These are phyloP conservation scores for Leishmania amazonensis DNA, from an alignment of 208 protist genomes.

Conservation along the genomic window DNA sequence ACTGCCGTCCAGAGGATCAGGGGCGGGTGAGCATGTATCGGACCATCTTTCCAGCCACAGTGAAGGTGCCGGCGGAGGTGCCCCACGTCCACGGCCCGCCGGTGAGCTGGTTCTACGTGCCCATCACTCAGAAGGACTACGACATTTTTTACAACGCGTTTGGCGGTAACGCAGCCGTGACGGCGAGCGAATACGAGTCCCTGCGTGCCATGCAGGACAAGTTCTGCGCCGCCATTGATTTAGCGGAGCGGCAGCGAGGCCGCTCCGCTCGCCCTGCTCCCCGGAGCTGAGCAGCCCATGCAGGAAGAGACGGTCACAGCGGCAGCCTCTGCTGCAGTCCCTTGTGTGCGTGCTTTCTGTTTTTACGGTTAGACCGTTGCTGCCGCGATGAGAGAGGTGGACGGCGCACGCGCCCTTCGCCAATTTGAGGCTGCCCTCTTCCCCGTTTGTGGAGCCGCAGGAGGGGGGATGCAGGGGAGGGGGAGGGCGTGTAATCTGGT, in stretches of 20 bases:
- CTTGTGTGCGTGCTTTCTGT: conserved; percentile 4
- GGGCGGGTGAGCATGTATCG: conserved; percentile 19
- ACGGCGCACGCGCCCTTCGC: neutral
- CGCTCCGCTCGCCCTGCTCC: neutral
- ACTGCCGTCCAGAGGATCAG: conserved; percentile 46
- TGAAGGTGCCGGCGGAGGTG: conserved; percentile 32
- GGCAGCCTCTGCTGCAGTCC: neutral
- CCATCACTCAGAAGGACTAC: conserved; percentile 59
- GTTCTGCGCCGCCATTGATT: conserved; percentile 11
- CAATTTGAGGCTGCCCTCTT: too few species aligned
- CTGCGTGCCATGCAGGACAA: conserved; percentile 38
- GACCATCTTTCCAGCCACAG: conserved; percentile 29
- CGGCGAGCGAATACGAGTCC: conserved; percentile 36
- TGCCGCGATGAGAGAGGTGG: neutral
- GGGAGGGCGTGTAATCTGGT: neutral
- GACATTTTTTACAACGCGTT: conserved; percentile 63
- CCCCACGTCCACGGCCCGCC: conserved; percentile 64
- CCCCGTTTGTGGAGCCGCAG: neutral
- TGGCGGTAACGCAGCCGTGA: conserved; percentile 68
- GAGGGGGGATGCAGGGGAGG: neutral
- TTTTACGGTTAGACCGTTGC: neutral
- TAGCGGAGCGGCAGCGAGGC: conserved; percentile 21
- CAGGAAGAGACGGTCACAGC: neutral
- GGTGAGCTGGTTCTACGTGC: conserved; percentile 81
- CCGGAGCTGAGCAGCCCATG: neutral